A percentile compares a stretch with the other conserved stretches of the same genome.
Conservation (phyloP, 371 early-diverging fungal species). For the Haplosporangium sp. region DNA sequence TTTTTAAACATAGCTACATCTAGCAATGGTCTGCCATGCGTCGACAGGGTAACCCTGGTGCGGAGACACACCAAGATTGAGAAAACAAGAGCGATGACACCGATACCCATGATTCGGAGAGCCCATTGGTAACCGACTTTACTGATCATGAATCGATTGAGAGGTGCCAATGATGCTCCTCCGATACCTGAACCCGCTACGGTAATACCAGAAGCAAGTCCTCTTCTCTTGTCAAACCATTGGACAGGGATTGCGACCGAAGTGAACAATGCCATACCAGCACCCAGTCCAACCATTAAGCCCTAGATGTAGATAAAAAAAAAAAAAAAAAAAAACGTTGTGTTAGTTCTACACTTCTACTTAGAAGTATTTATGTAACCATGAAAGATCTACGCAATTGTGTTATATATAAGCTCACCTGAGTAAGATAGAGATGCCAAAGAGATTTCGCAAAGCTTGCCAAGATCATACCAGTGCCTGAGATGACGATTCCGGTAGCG, state of each 20-base stretch:
- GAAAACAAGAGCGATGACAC: conserved; percentile 55
- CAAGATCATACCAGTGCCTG: conserved; percentile 65
- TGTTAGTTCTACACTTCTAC: too few relatives aligned
- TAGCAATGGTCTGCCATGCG: conserved; percentile 28
- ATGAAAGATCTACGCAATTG: too few relatives aligned
- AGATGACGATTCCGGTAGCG: conserved; percentile 64
- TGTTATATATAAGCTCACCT: conserved; percentile 48
- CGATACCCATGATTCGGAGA: conserved; percentile 60
- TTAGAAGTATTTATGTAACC: too few relatives aligned
- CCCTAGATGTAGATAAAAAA: conserved; percentile 10
- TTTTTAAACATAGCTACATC: conserved; percentile 45
- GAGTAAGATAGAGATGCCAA: conserved; percentile 70
- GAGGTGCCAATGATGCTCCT: conserved; percentile 72
- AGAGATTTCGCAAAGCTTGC: conserved; percentile 66
- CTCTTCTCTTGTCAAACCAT: conserved; percentile 67
- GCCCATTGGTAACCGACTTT: conserved; percentile 67
- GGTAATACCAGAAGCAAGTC: conserved; percentile 73
- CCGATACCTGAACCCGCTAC: conserved; percentile 82
- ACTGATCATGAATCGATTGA: conserved; percentile 65
- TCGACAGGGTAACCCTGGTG: conserved; percentile 48
- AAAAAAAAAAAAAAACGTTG: too few relatives aligned
- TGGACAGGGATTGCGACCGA: conserved; percentile 60
- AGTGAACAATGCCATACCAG: conserved; percentile 39
- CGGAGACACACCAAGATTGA: conserved; percentile 55
- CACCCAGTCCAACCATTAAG: conserved; percentile 29